Evolutionary conservation across 139 green algal species (phyloP).

Genomic region (Chlorella vulgaris): DNA sequence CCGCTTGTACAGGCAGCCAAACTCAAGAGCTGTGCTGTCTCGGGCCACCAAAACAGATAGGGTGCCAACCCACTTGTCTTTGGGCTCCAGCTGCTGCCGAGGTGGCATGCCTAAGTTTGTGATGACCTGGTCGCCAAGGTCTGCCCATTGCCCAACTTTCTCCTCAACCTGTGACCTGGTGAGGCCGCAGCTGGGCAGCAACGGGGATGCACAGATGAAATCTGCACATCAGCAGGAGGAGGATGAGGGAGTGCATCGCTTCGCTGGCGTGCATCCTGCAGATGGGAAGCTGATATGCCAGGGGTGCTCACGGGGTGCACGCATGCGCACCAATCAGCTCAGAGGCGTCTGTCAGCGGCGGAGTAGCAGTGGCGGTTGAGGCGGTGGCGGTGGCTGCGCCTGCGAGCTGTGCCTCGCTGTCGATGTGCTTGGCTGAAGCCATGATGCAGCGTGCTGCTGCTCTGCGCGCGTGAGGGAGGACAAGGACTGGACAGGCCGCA

Average conservation of each 20-base stretch:
- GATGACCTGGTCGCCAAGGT: slow-evolving; percentile 7
- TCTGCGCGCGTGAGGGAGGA: too few relatives aligned
- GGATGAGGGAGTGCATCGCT: background rate
- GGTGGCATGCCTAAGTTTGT: slow-evolving; percentile 14
- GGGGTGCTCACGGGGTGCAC: too few relatives aligned
- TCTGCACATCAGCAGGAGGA: slow-evolving; percentile 39
- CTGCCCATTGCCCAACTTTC: background rate
- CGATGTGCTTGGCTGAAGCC: too few relatives aligned
- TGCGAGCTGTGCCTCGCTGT: background rate
- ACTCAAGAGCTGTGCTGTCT: background rate
- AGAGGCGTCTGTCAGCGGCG: background rate
- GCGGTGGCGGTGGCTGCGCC: background rate
- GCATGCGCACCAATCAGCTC: background rate
- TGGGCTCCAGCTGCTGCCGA: background rate
- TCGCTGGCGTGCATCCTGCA: background rate
- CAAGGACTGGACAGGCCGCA: too few relatives aligned
- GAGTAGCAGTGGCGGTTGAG: background rate
- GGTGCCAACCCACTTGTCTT: background rate
- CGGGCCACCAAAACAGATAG: background rate
- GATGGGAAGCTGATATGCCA: too few relatives aligned
- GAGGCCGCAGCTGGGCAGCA: slow-evolving; percentile 62
- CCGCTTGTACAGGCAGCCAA: too few relatives aligned
- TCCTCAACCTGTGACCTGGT: slow-evolving; percentile 39
- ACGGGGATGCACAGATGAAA: slow-evolving; percentile 67
- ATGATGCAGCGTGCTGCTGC: too few relatives aligned